A percentile compares a stretch with the other conserved stretches of the same genome.
phyloP scores from a whole-genome alignment of 192 early-diverging fungal genomes.

The Mortierella alpina region DNA sequence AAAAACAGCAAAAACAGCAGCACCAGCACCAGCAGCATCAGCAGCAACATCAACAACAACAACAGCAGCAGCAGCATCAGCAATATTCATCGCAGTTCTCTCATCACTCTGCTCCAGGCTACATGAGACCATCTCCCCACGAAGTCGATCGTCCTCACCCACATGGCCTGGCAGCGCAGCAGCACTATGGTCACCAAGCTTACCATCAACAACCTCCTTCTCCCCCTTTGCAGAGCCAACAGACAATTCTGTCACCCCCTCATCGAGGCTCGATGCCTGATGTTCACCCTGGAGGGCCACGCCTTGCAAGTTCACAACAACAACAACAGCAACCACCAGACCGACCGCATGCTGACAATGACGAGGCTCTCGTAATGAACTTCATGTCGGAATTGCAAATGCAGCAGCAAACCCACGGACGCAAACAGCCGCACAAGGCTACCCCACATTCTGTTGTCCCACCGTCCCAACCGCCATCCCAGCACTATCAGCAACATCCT shows the following conservation, averaged over 20 bases:
- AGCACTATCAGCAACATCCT: background rate
- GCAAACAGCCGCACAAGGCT: slow-evolving; percentile 12
- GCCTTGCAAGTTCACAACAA: slow-evolving; percentile 1
- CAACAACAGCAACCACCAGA: slow-evolving; percentile 24
- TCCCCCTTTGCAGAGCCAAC: slow-evolving; percentile 18
- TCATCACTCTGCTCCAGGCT: slow-evolving; percentile 16
- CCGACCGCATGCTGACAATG: slow-evolving; percentile 21
- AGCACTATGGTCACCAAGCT: slow-evolving; percentile 16
- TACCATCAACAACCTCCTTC: slow-evolving; percentile 15
- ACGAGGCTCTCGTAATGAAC: slow-evolving; percentile 36
- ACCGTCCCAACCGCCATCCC: background rate
- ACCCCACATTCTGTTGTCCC: background rate
- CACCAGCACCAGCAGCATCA: background rate
- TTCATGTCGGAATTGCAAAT: slow-evolving; percentile 47
- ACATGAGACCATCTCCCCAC: slow-evolving; percentile 8
- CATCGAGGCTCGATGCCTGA: slow-evolving; percentile 28
- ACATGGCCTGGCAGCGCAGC: slow-evolving; percentile 4
- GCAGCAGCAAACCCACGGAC: slow-evolving; percentile 9
- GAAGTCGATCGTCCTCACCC: slow-evolving; percentile 25
- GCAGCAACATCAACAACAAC: background rate
- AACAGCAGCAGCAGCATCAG: background rate
- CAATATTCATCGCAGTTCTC: slow-evolving; percentile 21
- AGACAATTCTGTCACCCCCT: slow-evolving; percentile 15
- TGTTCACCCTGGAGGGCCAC: slow-evolving; percentile 11
- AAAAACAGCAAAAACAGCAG: background rate